These are phyloP conservation scores for Phytophthora citrophthora DNA, from an alignment of 352 stramenopile genomes.

Conservation along the genomic window DNA sequence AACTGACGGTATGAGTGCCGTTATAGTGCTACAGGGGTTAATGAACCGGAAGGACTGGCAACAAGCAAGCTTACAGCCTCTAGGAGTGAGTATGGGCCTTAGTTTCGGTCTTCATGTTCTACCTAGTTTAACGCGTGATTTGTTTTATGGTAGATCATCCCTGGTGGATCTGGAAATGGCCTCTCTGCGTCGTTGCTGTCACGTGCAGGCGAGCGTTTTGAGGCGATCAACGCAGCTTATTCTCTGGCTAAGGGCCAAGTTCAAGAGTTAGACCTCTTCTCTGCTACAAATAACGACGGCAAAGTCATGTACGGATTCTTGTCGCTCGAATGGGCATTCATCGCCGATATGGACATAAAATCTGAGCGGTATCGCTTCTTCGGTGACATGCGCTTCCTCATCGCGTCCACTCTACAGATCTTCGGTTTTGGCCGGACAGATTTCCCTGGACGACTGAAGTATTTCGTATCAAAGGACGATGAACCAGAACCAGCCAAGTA, in stretches of 20 bases:
- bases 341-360: constrained; percentile 80
- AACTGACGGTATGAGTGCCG: constrained; percentile 15
- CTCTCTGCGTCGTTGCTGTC: constrained; percentile 62
- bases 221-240: constrained; percentile 64
- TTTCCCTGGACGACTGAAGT: constrained; percentile 50
- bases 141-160: constrained; percentile 39
- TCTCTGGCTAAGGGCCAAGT: constrained; percentile 66
- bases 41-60: constrained; percentile 70
- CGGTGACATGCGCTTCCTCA: constrained; percentile 62
- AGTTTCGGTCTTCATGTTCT: background rate
- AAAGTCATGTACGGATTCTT: constrained; percentile 81
- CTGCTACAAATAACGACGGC: constrained; percentile 46
- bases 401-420: constrained; percentile 48
- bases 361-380: constrained; percentile 68
- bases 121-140: constrained; percentile 3
- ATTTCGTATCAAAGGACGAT: constrained; percentile 41
- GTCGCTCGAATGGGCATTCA: constrained; percentile 86
- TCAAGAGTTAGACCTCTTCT: constrained; percentile 74
- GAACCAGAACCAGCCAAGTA: constrained; percentile 39
- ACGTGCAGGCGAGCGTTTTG: constrained; percentile 51
- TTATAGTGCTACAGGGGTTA: constrained; percentile 74
- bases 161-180: constrained; percentile 71
- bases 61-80: constrained; percentile 54
- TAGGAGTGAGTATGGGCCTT: constrained; percentile 43
- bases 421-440: constrained; percentile 43